These are phyloP conservation scores for Scleroderma citrinum DNA, from an alignment of 768 basidiomycete species.

Conservation along the genomic window DNA sequence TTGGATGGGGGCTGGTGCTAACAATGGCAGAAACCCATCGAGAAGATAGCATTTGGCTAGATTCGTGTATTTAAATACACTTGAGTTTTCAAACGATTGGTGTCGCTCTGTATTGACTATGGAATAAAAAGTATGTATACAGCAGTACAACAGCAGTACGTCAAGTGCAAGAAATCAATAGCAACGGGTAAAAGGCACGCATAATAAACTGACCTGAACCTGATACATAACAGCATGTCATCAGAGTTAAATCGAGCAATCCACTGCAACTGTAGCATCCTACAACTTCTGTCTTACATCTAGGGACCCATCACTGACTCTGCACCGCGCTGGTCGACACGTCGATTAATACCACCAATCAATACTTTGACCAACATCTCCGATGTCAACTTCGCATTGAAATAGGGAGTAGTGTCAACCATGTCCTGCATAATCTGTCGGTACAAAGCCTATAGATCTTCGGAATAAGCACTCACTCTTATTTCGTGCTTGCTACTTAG, in stretches of 20 bases:
- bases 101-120: too few species aligned
- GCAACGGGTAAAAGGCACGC: too few species aligned
- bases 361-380: constrained; percentile 56
- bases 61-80: too few species aligned
- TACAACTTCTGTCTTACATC: neutral
- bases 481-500: constrained; percentile 37
- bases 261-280: neutral
- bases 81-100: too few species aligned
- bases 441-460: too few species aligned
- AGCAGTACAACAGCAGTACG: too few species aligned
- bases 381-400: constrained; percentile 36
- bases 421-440: constrained; percentile 43
- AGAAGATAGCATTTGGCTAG: too few species aligned
- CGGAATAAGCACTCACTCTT: constrained; percentile 32
- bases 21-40: too few species aligned
- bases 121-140: too few species aligned
- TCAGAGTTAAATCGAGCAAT: neutral
- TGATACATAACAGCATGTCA: neutral
- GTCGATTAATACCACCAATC: constrained; percentile 60
- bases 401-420: constrained; percentile 61
- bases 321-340: constrained; percentile 35
- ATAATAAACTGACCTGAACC: neutral
- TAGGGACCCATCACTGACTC: constrained; percentile 15
- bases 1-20: too few species aligned
- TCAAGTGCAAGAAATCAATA: too few species aligned